Percentiles rank a stretch among this genome's conserved stretches.
Conservation (phyloP, 2,329 filamentous ascomycete species). For the Aspergillus viridinutans region DNA sequence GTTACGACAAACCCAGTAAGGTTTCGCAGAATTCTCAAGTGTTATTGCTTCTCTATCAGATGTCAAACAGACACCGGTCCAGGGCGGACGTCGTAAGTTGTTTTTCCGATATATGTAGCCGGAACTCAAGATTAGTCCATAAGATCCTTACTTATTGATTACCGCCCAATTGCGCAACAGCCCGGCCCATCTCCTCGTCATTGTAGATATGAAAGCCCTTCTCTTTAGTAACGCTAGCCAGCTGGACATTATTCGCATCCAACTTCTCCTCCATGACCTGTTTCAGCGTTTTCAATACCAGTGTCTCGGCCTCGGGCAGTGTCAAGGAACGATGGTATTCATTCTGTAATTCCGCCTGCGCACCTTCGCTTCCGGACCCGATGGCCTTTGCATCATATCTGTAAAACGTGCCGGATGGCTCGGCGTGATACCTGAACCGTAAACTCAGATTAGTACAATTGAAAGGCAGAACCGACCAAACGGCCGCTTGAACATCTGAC, state of each 20-base stretch:
- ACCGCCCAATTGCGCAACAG: conserved; percentile 66
- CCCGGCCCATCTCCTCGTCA: conserved; percentile 92
- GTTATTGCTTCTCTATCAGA: conserved; percentile 28
- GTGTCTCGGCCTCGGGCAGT: conserved; percentile 84
- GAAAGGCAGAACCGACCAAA: background rate
- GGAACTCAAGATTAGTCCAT: conserved; percentile 10
- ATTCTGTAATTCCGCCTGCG: conserved; percentile 95
- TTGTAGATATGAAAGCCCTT: conserved; percentile 98
- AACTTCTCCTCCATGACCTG: conserved; percentile 99
- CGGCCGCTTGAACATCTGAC: too few species aligned
- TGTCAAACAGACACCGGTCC: conserved; percentile 17
- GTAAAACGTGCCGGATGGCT: conserved; percentile 97
- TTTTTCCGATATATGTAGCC: conserved; percentile 12
- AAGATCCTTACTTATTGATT: conserved; percentile 35
- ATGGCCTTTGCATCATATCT: conserved; percentile 99
- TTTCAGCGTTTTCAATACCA: conserved; percentile 96
- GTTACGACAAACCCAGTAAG: background rate
- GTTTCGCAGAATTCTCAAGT: conserved; percentile 17
- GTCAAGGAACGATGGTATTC: conserved; percentile 98
- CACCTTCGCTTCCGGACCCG: conserved; percentile 92
- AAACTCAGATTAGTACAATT: background rate
- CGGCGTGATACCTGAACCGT: conserved; percentile 73
- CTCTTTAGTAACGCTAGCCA: conserved; percentile 96
- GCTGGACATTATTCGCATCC: conserved; percentile 96
- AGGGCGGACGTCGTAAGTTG: conserved; percentile 9